Evolutionary conservation across 768 basidiomycete species (phyloP).

Genomic region (Phaeotremella skinneri): DNA sequence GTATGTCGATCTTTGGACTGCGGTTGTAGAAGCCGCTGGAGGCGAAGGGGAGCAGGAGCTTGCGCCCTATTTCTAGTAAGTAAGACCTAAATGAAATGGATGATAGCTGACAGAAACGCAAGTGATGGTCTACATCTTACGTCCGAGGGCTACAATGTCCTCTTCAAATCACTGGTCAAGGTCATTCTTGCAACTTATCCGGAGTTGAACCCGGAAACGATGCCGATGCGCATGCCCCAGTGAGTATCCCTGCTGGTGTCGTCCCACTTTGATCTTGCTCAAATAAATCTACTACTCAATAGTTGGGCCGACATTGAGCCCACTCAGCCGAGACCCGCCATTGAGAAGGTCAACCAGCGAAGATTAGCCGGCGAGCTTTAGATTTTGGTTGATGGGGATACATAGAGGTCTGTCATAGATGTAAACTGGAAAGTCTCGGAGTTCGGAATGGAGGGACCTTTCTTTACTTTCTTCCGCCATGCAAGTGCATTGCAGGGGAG

Average conservation of each 20-base stretch:
- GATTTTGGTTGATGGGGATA: background rate
- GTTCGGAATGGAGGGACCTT: background rate
- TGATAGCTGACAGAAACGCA: constrained; percentile 4
- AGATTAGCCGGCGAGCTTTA: constrained; percentile 22
- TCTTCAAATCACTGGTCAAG: constrained; percentile 64
- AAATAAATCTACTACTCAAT: background rate
- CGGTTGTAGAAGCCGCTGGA: constrained; percentile 71
- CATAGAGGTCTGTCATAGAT: background rate
- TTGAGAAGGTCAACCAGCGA: constrained; percentile 14
- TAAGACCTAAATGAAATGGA: background rate
- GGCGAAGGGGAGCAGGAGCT: constrained; percentile 59
- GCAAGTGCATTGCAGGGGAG: no score
- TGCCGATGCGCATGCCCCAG: constrained; percentile 63
- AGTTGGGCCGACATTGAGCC: constrained; percentile 30
- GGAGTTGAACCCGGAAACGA: constrained; percentile 65
- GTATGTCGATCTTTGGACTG: constrained; percentile 72
- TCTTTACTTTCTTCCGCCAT: background rate
- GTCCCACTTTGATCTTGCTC: no score
- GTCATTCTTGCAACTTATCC: constrained; percentile 63
- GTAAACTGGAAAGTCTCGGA: background rate
- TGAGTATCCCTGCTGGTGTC: constrained; percentile 53
- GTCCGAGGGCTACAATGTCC: constrained; percentile 68
- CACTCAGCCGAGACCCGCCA: constrained; percentile 16
- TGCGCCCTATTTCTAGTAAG: constrained; percentile 46
- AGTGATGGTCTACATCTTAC: constrained; percentile 80